These are phyloP conservation scores for Scalesia atractyloides DNA, from an alignment of 129 eudicot species.

Conservation along the genomic window DNA sequence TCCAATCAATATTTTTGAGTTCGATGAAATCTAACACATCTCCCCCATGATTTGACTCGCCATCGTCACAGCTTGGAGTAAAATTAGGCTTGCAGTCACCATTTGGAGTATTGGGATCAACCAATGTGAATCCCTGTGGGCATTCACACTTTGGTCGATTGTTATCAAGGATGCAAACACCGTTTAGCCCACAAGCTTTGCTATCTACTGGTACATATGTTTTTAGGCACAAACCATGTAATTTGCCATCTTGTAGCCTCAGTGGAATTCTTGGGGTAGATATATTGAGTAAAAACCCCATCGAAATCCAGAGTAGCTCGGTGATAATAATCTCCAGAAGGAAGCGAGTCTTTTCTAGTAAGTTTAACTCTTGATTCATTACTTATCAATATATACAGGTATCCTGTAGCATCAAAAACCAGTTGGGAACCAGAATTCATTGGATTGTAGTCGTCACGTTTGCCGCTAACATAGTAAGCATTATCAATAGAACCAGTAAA, in stretches of 20 bases:
- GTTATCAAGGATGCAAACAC: slow-evolving; percentile 36
- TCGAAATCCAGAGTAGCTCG: slow-evolving; percentile 44
- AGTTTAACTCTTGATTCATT: slow-evolving; percentile 30
- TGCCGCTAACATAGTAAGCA: slow-evolving; percentile 31
- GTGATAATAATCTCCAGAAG: slow-evolving; percentile 28
- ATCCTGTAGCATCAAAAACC: slow-evolving; percentile 36
- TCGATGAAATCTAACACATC: slow-evolving; percentile 22
- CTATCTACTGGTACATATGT: slow-evolving; percentile 36
- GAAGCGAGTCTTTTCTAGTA: not conserved
- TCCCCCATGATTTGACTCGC: not conserved
- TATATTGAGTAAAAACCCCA: slow-evolving; percentile 51
- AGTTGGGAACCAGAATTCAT: slow-evolving; percentile 27
- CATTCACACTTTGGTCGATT: slow-evolving; percentile 48
- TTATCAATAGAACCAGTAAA: not conserved
- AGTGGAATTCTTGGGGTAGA: slow-evolving; percentile 23
- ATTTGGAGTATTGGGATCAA: slow-evolving; percentile 36
- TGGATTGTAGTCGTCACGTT: not conserved
- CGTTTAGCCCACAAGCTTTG: slow-evolving; percentile 60
- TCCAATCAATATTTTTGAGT: slow-evolving; percentile 37
- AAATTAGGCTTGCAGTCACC: slow-evolving; percentile 50
- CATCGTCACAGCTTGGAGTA: slow-evolving; percentile 31
- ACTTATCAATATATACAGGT: slow-evolving; percentile 24
- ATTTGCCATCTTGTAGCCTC: slow-evolving; percentile 11
- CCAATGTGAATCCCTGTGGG: slow-evolving; percentile 38
- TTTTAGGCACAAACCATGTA: slow-evolving; percentile 35